A percentile compares a stretch with the other conserved stretches of the same genome.
Evolutionary conservation across 345 rosid species (phyloP).

Genomic region (Eucalyptus erythrocorys): DNA sequence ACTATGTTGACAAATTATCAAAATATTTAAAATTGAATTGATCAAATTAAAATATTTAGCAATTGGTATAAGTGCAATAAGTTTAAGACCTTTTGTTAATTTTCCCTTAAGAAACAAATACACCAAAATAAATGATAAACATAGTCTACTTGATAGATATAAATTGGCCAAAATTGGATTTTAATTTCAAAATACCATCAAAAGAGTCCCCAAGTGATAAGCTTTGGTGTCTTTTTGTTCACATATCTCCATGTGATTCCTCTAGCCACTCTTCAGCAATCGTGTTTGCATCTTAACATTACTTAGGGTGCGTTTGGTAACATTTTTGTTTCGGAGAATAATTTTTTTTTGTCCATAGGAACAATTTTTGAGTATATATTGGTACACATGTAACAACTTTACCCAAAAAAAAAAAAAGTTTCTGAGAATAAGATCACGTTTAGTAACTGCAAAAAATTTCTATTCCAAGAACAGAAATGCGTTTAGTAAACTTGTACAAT

Average conservation of each 20-base stretch:
- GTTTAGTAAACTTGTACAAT: no score
- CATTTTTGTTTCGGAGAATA: no score
- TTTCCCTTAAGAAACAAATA: not conserved
- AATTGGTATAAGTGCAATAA: not conserved
- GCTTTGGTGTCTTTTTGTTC: not conserved
- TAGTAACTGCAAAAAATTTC: no score
- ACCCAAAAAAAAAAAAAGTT: no score
- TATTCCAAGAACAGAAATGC: no score
- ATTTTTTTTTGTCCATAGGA: no score
- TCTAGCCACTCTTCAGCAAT: not conserved
- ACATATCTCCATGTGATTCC: not conserved
- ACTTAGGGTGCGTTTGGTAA: no score
- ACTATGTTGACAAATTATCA: not conserved
- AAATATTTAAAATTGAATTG: no score
- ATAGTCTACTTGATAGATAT: not conserved
- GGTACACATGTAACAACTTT: no score
- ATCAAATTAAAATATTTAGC: not conserved
- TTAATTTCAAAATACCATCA: not conserved
- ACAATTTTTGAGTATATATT: no score
- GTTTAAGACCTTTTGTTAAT: no score
- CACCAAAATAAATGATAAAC: not conserved
- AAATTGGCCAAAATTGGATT: not conserved
- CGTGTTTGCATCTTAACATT: not conserved
- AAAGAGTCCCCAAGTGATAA: not conserved
- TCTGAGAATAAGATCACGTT: no score